Base-by-base conservation (phyloP, 2,329 filamentous ascomycete genomes). In the Fusarium sp. region DNA sequence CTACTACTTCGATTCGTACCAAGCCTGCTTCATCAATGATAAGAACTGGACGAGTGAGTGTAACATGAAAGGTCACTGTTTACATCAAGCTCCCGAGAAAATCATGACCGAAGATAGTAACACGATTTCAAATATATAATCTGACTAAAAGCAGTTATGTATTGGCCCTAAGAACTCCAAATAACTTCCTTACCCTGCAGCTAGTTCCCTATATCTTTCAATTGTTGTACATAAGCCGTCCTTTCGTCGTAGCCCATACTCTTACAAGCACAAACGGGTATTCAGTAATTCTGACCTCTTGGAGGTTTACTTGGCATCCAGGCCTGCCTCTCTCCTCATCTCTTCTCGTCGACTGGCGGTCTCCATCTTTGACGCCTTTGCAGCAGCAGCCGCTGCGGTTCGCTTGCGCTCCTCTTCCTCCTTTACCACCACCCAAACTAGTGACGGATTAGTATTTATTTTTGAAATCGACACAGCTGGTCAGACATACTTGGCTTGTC, bases 401-500 rank as follows among this genome's bases (percentile, higher is more conserved):
- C 76, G 81, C 56, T 77, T 80, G 50, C 74, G 76, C 68, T 81
- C 79, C 53, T 82, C 79, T 40, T 83, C 82, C 54, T 85, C 83
- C 57, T 83, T 81, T 46, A 85, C 80, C 6, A 85, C 83, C 38
- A 81, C 73, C 83, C 82, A 86, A 61, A 86, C 84, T 86, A 45
- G 32, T 51, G 5, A 12, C 6, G 10, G 20, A 46, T 74, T 32
- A 74, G 71, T 39, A 26, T 38, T 44, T 42, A 11, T 11, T 28
- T 28, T 28, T 28, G 17, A 8, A n/a, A 15, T 32, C 15, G 7
- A 17, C 17, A 32, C n/a, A 15, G 20, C 7, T 14, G 4, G 17
- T 45, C 20, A 28, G 48, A 82, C 90, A 63, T 84, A 97, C 94
- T 97, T 42, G 92, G 92, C 81, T 95, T 97, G 76, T 97, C 91